phyloP scores from a whole-genome alignment of 2,329 filamentous ascomycete species.

The Aotearoamyces nothofagi region DNA sequence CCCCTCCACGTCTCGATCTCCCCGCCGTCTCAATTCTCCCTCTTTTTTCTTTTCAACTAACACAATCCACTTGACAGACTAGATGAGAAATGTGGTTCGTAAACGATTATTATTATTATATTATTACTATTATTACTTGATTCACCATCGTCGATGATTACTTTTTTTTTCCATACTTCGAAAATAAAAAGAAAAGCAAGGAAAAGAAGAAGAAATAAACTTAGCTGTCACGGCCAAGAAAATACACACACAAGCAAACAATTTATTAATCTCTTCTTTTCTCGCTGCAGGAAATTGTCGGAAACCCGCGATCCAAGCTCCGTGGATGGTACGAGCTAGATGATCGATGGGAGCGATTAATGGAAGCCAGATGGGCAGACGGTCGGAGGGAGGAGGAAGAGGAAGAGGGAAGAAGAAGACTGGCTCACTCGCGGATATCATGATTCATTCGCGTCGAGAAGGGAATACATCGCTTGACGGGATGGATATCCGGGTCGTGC shows the following conservation, averaged over 20 bases:
- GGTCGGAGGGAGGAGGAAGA: no score
- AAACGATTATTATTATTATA: not conserved
- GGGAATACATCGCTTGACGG: no score
- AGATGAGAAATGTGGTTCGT: slow-evolving; percentile 16
- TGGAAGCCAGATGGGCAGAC: no score
- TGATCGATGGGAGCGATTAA: no score
- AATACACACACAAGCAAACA: no score
- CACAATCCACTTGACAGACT: slow-evolving; percentile 8
- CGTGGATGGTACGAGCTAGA: no score
- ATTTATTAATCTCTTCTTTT: not conserved
- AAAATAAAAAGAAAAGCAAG: not conserved
- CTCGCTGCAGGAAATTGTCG: slow-evolving; percentile 12
- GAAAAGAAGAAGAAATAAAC: no score
- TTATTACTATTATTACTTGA: not conserved
- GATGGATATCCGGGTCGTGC: no score
- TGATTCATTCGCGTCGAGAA: no score
- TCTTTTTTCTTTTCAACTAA: slow-evolving; percentile 3
- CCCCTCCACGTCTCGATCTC: slow-evolving; percentile 6
- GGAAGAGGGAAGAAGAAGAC: no score
- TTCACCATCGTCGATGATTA: slow-evolving; percentile 1
- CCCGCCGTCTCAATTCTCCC: not conserved
- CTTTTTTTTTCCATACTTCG: not conserved
- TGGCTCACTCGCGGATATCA: no score
- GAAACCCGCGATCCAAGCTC: slow-evolving; percentile 9
- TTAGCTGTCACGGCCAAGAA: no score